Percentiles rank a stretch among this genome's conserved stretches.
phyloP scores from a whole-genome alignment of 305 asterid genomes.

The Solanum aculeatissimum region DNA sequence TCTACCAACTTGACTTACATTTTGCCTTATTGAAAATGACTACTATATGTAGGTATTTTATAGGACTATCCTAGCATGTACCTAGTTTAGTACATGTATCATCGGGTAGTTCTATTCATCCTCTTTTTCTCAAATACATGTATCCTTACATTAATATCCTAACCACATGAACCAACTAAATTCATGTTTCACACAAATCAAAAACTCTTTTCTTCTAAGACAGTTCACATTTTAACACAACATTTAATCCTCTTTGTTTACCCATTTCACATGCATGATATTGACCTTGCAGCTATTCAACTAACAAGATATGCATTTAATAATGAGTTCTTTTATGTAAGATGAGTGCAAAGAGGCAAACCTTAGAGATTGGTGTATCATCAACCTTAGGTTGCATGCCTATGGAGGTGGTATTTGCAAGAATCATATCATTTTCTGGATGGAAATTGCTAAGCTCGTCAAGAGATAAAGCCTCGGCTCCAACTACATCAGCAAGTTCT shows the following conservation, averaged over 20 bases:
- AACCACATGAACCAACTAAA: neutral
- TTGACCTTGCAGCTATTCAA: neutral
- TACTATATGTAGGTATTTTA: neutral
- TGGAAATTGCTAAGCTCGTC: constrained; percentile 53
- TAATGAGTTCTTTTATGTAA: neutral
- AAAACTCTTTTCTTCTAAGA: neutral
- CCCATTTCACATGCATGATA: neutral
- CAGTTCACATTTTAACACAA: neutral
- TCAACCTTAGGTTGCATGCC: constrained; percentile 95
- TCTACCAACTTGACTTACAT: neutral
- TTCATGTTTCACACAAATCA: neutral
- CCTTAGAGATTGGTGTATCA: constrained; percentile 90
- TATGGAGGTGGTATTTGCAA: constrained; percentile 85
- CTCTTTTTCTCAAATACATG: neutral
- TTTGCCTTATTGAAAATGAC: neutral
- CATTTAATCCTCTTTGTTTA: neutral
- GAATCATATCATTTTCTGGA: constrained; percentile 88
- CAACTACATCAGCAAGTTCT: constrained; percentile 67
- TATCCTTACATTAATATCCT: neutral
- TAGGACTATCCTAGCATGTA: neutral
- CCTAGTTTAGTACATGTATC: neutral
- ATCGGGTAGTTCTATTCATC: neutral
- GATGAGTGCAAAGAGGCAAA: constrained; percentile 9
- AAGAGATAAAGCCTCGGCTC: constrained; percentile 75
- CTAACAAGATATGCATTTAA: neutral